phyloP scores from a whole-genome alignment of 192 early-diverging fungal genomes.

The Linnemannia elongata region DNA sequence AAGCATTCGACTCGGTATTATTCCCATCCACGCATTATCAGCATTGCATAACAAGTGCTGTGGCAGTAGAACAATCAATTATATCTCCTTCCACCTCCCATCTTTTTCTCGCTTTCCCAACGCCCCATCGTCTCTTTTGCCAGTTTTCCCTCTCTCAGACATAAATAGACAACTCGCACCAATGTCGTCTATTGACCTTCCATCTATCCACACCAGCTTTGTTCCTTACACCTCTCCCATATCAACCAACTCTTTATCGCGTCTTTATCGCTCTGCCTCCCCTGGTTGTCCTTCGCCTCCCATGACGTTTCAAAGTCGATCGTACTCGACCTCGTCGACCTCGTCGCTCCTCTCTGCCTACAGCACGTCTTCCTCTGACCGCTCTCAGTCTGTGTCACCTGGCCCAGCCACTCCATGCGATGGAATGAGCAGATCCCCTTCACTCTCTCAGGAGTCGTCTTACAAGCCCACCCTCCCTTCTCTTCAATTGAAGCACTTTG shows the following conservation, averaged over 20 bases:
- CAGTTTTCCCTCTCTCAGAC: not conserved
- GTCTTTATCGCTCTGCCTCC: slow-evolving; percentile 21
- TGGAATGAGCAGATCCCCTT: slow-evolving; percentile 22
- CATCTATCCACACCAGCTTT: slow-evolving; percentile 40
- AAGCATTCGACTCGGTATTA: not conserved
- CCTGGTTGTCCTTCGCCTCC: slow-evolving; percentile 18
- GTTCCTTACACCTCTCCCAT: slow-evolving; percentile 24
- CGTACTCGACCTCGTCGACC: slow-evolving; percentile 37
- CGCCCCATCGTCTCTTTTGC: slow-evolving; percentile 3
- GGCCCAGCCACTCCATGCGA: slow-evolving; percentile 46
- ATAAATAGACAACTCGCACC: not conserved
- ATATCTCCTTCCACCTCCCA: not conserved
- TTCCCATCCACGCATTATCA: slow-evolving; percentile 1
- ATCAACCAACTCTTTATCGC: not conserved
- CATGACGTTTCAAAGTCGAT: slow-evolving; percentile 34
- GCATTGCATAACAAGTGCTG: not conserved
- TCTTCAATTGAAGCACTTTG: slow-evolving; percentile 11
- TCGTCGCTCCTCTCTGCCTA: slow-evolving; percentile 28
- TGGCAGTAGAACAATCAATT: slow-evolving; percentile 4
- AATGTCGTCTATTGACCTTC: slow-evolving; percentile 42
- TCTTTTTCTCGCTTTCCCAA: not conserved
- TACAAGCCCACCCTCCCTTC: slow-evolving; percentile 20
- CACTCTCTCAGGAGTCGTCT: slow-evolving; percentile 20
- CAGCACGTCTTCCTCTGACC: slow-evolving; percentile 25
- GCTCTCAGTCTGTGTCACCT: slow-evolving; percentile 28